phyloP scores from a whole-genome alignment of 2,329 filamentous ascomycete genomes.

The Apiospora sp. region DNA sequence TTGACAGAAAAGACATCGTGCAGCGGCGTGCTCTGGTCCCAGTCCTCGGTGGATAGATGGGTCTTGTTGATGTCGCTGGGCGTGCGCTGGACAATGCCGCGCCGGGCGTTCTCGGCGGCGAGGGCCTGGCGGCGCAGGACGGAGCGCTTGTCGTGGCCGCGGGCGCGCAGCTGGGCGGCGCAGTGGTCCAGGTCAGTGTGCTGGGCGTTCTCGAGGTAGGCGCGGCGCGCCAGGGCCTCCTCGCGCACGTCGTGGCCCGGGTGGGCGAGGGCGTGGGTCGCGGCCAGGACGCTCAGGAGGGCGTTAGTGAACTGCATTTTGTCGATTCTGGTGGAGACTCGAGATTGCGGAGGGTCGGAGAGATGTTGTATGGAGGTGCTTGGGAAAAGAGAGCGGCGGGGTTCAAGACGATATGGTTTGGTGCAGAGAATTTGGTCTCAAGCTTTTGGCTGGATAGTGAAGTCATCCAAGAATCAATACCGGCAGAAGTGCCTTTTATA shows the following conservation, averaged over 20 bases:
- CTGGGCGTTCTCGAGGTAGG: constrained; percentile 51
- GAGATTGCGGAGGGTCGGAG: not conserved
- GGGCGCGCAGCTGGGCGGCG: constrained; percentile 52
- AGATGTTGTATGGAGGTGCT: not conserved
- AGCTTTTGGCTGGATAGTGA: not conserved
- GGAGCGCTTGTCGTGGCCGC: constrained; percentile 54
- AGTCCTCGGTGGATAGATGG: constrained; percentile 33
- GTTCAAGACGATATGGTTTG: not conserved
- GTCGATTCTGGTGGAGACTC: not conserved
- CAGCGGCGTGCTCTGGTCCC: constrained; percentile 43
- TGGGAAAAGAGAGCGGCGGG: not conserved
- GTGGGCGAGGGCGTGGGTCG: constrained; percentile 46
- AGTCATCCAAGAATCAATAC: not conserved
- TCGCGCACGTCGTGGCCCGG: constrained; percentile 57
- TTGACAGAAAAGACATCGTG: constrained; percentile 51
- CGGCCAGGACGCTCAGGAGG: constrained; percentile 33
- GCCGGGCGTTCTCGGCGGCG: constrained; percentile 42
- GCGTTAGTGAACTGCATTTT: constrained; percentile 39
- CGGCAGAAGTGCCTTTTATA: not conserved
- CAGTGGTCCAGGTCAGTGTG: constrained; percentile 56
- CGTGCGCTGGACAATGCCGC: constrained; percentile 41
- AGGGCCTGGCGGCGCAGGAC: constrained; percentile 52
- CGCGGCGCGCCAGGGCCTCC: constrained; percentile 58
- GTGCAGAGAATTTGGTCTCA: not conserved
- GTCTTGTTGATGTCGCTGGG: constrained; percentile 46